phyloP scores from a whole-genome alignment of 371 early-diverging fungal species.

The Mortierella polycephala region DNA sequence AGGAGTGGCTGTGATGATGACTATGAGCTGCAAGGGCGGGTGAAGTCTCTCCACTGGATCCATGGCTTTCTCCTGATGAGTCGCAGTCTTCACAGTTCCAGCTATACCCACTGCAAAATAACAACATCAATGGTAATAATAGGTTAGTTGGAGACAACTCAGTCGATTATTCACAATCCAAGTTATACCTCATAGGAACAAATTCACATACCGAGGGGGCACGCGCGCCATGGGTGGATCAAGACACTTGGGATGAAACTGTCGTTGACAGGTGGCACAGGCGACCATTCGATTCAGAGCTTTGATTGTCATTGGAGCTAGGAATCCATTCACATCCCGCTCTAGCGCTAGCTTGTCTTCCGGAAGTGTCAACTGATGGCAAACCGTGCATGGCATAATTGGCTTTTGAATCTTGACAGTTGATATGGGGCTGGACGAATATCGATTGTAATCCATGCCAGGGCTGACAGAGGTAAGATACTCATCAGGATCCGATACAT shows the following conservation, averaged over 20 bases:
- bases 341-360: slow-evolving; percentile 45
- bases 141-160: no score
- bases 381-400: slow-evolving; percentile 40
- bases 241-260: slow-evolving; percentile 52
- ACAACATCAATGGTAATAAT: not conserved
- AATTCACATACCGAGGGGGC: slow-evolving; percentile 40
- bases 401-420: slow-evolving; percentile 17
- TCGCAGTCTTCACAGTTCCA: slow-evolving; percentile 54
- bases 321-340: slow-evolving; percentile 27
- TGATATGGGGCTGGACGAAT: slow-evolving; percentile 1
- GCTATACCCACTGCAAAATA: slow-evolving; percentile 40
- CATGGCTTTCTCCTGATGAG: slow-evolving; percentile 36
- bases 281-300: slow-evolving; percentile 46
- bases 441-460: slow-evolving; percentile 5
- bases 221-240: slow-evolving; percentile 52
- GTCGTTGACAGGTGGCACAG: slow-evolving; percentile 40
- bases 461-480: slow-evolving; percentile 6
- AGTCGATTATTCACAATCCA: no score
- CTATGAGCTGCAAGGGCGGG: not conserved
- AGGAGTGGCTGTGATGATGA: slow-evolving; percentile 31
- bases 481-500: slow-evolving; percentile 34
- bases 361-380: slow-evolving; percentile 48
- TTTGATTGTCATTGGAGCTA: slow-evolving; percentile 46
- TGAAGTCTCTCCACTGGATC: slow-evolving; percentile 24
- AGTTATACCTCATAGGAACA: no score